Conservation (phyloP, 1,284 basidiomycete genomes). For the Veloporphyrellus conicus region DNA sequence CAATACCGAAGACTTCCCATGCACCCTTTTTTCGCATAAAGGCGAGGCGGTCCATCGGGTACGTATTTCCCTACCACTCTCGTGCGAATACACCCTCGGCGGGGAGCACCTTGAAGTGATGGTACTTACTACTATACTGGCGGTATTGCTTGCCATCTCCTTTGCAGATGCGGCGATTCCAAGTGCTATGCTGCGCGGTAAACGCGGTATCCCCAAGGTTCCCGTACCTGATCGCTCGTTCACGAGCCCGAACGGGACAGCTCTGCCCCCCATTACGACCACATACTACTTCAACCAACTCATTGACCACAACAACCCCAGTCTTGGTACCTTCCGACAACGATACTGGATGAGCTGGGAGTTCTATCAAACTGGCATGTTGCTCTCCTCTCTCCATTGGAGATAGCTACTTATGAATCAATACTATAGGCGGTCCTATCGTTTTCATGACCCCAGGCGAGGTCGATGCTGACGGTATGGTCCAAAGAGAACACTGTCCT, state of each 20-base stretch:
- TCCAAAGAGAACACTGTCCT: background rate
- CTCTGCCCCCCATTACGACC: conserved; percentile 34
- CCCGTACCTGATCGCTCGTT: conserved; percentile 8
- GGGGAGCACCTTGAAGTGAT: conserved; percentile 5
- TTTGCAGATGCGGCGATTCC: conserved; percentile 21
- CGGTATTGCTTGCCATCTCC: conserved; percentile 8
- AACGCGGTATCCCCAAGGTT: conserved; percentile 16
- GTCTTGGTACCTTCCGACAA: conserved; percentile 74
- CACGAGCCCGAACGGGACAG: conserved; percentile 21
- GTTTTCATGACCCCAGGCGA: conserved; percentile 55
- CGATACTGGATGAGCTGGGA: conserved; percentile 66
- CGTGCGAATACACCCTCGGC: too few relatives aligned
- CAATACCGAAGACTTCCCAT: conserved; percentile 3
- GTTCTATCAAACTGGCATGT: conserved; percentile 52
- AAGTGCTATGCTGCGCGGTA: conserved; percentile 20
- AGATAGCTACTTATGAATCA: background rate
- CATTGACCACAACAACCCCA: conserved; percentile 66
- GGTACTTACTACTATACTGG: conserved; percentile 7
- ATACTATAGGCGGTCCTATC: conserved; percentile 57
- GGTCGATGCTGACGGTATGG: conserved; percentile 40
- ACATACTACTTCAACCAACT: conserved; percentile 66
- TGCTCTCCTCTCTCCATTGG: background rate
- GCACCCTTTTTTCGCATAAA: conserved; percentile 5
- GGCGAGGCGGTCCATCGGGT: background rate
- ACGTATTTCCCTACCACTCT: background rate